Percentiles rank a stretch among this genome's conserved stretches.
phyloP scores from a whole-genome alignment of 2,329 filamentous ascomycete genomes.

The Paraconiothyrium brasiliense region DNA sequence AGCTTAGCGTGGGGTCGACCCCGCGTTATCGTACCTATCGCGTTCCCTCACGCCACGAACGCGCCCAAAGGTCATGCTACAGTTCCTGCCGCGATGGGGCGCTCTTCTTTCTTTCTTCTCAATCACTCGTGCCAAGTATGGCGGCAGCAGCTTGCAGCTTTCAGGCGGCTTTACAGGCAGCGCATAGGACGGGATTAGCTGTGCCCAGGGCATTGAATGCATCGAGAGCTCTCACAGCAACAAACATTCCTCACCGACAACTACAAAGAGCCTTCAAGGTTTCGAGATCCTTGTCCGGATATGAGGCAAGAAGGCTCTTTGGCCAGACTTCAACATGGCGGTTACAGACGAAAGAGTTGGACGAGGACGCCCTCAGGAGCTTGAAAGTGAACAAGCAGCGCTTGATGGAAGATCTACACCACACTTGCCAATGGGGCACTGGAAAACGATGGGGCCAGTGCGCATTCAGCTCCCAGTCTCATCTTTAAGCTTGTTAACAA shows the following conservation, averaged over 20 bases:
- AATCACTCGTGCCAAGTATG: conserved; percentile 15
- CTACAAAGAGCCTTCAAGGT: neutral
- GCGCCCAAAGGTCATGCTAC: neutral
- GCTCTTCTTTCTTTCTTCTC: neutral
- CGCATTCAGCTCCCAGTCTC: conserved; percentile 39
- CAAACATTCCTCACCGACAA: conserved; percentile 25
- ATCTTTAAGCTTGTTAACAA: conserved; percentile 12
- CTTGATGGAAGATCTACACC: conserved; percentile 70
- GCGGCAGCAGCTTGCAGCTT: conserved; percentile 20
- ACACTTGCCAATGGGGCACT: conserved; percentile 72
- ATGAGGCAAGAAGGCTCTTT: conserved; percentile 33
- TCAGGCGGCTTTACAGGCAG: conserved; percentile 9
- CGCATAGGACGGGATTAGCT: conserved; percentile 14
- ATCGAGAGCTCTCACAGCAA: conserved; percentile 37
- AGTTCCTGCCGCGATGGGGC: conserved; percentile 2
- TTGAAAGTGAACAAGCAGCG: conserved; percentile 68
- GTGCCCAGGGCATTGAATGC: conserved; percentile 11
- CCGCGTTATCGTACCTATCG: conserved; percentile 10
- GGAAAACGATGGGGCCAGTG: conserved; percentile 75
- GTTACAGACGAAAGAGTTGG: conserved; percentile 58
- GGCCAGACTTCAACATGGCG: conserved; percentile 41
- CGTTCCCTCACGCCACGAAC: conserved; percentile 18
- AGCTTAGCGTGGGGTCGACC: conserved; percentile 16
- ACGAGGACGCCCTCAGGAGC: conserved; percentile 60
- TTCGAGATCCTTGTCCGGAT: neutral